A percentile compares a stretch with the other conserved stretches of the same genome.
These are phyloP conservation scores for Paraconiothyrium sp. DNA, from an alignment of 2,329 filamentous ascomycete species.

Conservation along the genomic window DNA sequence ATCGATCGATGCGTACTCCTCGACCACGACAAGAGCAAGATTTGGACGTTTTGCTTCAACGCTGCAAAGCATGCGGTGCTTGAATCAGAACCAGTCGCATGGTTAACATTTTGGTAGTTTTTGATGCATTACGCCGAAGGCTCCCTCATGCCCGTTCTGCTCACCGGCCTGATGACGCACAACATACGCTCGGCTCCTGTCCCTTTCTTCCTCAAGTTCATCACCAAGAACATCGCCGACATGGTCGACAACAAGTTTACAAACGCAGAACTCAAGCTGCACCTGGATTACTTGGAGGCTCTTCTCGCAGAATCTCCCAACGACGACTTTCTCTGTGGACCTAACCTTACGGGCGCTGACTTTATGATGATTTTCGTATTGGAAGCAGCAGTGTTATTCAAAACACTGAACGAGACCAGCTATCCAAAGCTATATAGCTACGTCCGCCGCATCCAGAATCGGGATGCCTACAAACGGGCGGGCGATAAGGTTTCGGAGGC, in stretches of 20 bases:
- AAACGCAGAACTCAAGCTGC: constrained; percentile 57
- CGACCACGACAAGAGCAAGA: neutral
- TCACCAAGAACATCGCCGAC: constrained; percentile 65
- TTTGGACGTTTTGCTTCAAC: neutral
- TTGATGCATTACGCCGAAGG: constrained; percentile 85
- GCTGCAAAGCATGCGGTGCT: constrained; percentile 4
- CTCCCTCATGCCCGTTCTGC: constrained; percentile 76
- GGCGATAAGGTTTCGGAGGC: constrained; percentile 60
- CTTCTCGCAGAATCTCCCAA: constrained; percentile 59
- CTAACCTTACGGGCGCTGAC: constrained; percentile 61
- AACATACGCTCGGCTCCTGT: constrained; percentile 63
- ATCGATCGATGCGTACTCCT: no score
- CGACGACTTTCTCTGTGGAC: constrained; percentile 61
- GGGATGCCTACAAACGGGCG: constrained; percentile 58
- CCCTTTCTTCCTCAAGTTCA: constrained; percentile 75
- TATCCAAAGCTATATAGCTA: constrained; percentile 61
- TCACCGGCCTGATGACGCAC: constrained; percentile 70
- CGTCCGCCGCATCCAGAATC: constrained; percentile 55
- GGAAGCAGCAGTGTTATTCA: constrained; percentile 52
- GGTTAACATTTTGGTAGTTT: constrained; percentile 61
- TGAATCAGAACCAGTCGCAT: neutral
- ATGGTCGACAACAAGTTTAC: constrained; percentile 58
- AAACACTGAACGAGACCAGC: constrained; percentile 51
- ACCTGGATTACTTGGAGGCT: constrained; percentile 62
- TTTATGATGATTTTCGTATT: constrained; percentile 63